Percentiles rank a stretch among this genome's conserved stretches.
These are phyloP conservation scores for Juglanconis sp. DNA, from an alignment of 2,329 filamentous ascomycete genomes.

Conservation along the genomic window DNA sequence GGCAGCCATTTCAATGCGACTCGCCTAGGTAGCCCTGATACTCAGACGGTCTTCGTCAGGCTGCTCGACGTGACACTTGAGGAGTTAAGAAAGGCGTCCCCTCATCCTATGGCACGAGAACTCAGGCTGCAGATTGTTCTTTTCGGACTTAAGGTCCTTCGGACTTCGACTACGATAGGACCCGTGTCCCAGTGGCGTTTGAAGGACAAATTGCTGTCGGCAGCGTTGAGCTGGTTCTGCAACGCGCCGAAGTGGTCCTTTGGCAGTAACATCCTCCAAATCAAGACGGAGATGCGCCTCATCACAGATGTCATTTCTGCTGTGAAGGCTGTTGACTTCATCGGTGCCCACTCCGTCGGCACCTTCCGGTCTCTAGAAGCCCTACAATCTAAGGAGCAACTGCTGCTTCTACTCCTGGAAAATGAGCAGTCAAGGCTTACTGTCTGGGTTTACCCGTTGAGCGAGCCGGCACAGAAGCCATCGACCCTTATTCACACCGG, in stretches of 20 bases:
- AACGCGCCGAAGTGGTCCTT: constrained; percentile 87
- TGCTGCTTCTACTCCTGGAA: constrained; percentile 77
- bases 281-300: constrained; percentile 87
- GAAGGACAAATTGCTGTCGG: constrained; percentile 85
- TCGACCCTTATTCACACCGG: constrained; percentile 36
- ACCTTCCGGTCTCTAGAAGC: constrained; percentile 66
- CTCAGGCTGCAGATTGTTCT: constrained; percentile 86
- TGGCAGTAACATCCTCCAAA: constrained; percentile 86
- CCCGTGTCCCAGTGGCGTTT: constrained; percentile 70
- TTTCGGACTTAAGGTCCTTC: constrained; percentile 75
- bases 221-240: constrained; percentile 84
- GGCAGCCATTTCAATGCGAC: constrained; percentile 93
- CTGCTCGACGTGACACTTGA: constrained; percentile 76
- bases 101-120: constrained; percentile 86
- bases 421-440: constrained; percentile 79
- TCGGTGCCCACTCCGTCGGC: constrained; percentile 51
- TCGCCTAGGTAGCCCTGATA: constrained; percentile 77
- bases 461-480: constrained; percentile 48
- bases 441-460: constrained; percentile 86
- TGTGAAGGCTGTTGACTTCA: constrained; percentile 61
- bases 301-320: constrained; percentile 70
- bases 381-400: constrained; percentile 73
- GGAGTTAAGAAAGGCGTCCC: constrained; percentile 65
- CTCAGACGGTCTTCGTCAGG: constrained; percentile 77
- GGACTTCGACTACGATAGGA: constrained; percentile 65